A percentile compares a stretch with the other conserved stretches of the same genome.
Evolutionary conservation across 2,329 filamentous ascomycete genomes (phyloP).

Genomic region (Epichloe bromicola): DNA sequence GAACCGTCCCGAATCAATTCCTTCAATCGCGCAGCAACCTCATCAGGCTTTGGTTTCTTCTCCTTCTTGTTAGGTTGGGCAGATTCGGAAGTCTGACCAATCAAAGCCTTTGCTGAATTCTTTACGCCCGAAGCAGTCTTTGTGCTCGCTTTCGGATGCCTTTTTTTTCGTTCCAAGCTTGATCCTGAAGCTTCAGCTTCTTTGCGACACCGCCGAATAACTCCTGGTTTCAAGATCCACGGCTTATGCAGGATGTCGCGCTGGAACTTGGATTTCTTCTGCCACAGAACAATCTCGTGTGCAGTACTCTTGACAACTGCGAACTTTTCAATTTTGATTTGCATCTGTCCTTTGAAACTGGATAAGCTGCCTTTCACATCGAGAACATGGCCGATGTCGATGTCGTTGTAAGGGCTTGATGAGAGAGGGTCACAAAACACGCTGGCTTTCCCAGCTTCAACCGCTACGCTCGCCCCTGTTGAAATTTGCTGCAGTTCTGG

Average conservation of each 20-base stretch:
- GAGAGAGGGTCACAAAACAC: not conserved
- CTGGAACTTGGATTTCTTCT: conserved; percentile 37
- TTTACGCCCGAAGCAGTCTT: not conserved
- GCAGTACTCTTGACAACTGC: conserved; percentile 35
- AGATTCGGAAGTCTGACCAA: conserved; percentile 2
- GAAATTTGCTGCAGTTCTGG: not conserved
- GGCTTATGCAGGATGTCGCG: conserved; percentile 34
- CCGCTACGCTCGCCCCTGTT: not conserved
- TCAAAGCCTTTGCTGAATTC: not conserved
- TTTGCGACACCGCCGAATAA: conserved; percentile 36
- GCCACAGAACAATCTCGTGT: conserved; percentile 47
- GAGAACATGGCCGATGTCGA: conserved; percentile 41
- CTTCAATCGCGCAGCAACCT: conserved; percentile 10
- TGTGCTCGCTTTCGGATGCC: conserved; percentile 11
- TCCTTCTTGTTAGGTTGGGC: not conserved
- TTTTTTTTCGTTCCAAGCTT: conserved; percentile 14
- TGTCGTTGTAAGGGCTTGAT: conserved; percentile 13
- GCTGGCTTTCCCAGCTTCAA: not conserved
- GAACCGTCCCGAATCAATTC: conserved; percentile 16
- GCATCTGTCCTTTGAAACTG: conserved; percentile 33
- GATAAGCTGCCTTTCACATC: conserved; percentile 42
- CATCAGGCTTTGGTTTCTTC: not conserved
- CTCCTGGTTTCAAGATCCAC: conserved; percentile 39
- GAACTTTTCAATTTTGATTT: conserved; percentile 40
- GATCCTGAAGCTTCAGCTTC: conserved; percentile 27